Evolutionary conservation across 768 basidiomycete genomes (phyloP).

Genomic region (Tubosaeta sp.): DNA sequence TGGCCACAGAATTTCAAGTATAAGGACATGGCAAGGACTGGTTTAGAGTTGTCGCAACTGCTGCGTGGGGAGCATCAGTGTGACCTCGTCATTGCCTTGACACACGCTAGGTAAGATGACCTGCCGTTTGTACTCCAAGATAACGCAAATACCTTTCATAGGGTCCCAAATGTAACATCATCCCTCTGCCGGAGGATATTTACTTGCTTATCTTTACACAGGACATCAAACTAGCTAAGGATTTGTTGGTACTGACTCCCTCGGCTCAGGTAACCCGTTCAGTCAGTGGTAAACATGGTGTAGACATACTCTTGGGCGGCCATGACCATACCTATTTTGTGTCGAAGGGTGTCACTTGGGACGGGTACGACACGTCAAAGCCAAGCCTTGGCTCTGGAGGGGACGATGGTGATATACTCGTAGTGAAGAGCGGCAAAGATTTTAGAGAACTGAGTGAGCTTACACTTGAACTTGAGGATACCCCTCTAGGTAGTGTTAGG

Average conservation of each 20-base stretch:
- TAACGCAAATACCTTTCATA: slow-evolving; percentile 10
- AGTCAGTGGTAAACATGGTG: slow-evolving; percentile 60
- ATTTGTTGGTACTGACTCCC: slow-evolving; percentile 57
- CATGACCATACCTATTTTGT: slow-evolving; percentile 85
- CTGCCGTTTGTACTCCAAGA: not conserved
- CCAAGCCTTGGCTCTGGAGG: slow-evolving; percentile 61
- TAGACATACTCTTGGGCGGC: slow-evolving; percentile 81
- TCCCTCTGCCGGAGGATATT: not conserved
- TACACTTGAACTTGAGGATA: slow-evolving; percentile 53
- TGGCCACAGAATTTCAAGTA: slow-evolving; percentile 83
- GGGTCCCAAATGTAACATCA: slow-evolving; percentile 28
- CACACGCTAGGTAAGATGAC: slow-evolving; percentile 63
- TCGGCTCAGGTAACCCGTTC: slow-evolving; percentile 40
- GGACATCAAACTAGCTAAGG: slow-evolving; percentile 71
- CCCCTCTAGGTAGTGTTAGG: slow-evolving; percentile 61
- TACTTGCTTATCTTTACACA: slow-evolving; percentile 27
- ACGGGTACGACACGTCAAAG: slow-evolving; percentile 51
- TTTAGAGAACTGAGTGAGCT: slow-evolving; percentile 84
- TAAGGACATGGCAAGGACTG: slow-evolving; percentile 69
- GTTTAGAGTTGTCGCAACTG: slow-evolving; percentile 62
- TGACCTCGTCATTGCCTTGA: slow-evolving; percentile 82
- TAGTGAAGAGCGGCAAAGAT: slow-evolving; percentile 86
- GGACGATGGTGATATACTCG: slow-evolving; percentile 67
- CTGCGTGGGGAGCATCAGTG: slow-evolving; percentile 71
- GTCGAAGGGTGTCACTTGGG: slow-evolving; percentile 67